These are phyloP conservation scores for Apiotrichum porosum DNA, from an alignment of 1,284 basidiomycete genomes.

Conservation along the genomic window DNA sequence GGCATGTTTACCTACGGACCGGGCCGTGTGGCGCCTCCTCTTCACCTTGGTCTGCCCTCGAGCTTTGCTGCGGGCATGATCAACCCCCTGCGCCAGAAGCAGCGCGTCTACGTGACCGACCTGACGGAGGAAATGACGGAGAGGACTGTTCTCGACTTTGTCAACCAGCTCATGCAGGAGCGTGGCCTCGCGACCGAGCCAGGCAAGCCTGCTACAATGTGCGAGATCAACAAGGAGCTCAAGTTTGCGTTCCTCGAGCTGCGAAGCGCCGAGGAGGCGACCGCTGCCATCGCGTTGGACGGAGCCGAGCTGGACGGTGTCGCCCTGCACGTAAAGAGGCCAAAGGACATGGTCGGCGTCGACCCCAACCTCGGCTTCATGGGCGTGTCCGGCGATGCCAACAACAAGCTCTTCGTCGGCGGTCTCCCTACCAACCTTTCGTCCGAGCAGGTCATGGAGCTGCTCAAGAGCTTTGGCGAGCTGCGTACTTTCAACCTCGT, in stretches of 20 bases:
- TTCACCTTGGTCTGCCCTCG: slow-evolving; percentile 36
- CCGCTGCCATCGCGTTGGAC: slow-evolving; percentile 92
- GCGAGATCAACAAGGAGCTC: slow-evolving; percentile 96
- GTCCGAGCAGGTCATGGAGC: slow-evolving; percentile 96
- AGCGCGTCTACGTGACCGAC: slow-evolving; percentile 91
- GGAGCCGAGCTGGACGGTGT: slow-evolving; percentile 82
- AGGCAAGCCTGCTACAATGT: slow-evolving; percentile 83
- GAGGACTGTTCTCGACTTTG: slow-evolving; percentile 81
- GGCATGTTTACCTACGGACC: slow-evolving; percentile 46
- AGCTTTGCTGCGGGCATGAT: slow-evolving; percentile 57
- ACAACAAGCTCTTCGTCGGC: slow-evolving; percentile 97
- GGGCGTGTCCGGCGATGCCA: slow-evolving; percentile 93
- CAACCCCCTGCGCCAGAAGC: slow-evolving; percentile 82
- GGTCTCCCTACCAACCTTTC: slow-evolving; percentile 91
- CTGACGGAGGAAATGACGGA: slow-evolving; percentile 90
- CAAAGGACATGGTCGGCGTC: slow-evolving; percentile 80
- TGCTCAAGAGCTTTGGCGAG: slow-evolving; percentile 95
- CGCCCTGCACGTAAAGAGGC: slow-evolving; percentile 89
- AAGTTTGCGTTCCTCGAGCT: slow-evolving; percentile 98
- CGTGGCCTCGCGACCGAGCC: slow-evolving; percentile 73
- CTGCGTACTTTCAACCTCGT: slow-evolving; percentile 97
- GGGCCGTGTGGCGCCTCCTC: slow-evolving; percentile 41
- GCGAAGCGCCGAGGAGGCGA: slow-evolving; percentile 92
- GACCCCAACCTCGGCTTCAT: slow-evolving; percentile 69
- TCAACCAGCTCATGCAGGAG: slow-evolving; percentile 93